phyloP scores from a whole-genome alignment of 768 basidiomycete species.

The Pleurotus citrinopileatus region DNA sequence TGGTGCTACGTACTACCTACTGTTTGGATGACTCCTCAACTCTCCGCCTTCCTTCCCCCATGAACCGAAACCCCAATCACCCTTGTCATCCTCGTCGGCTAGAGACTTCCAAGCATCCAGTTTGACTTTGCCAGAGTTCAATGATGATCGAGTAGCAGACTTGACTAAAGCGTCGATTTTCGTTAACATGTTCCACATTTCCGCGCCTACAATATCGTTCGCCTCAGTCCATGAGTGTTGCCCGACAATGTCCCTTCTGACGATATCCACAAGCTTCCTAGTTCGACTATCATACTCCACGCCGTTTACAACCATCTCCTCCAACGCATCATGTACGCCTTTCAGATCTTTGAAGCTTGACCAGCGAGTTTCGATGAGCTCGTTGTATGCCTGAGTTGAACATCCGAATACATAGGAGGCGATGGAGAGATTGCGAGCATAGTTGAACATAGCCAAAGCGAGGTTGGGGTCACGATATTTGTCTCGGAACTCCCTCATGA shows the following conservation, averaged over 20 bases:
- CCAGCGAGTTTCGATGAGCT: conserved; percentile 87
- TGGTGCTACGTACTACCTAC: neutral
- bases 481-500: conserved; percentile 78
- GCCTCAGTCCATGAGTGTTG: conserved; percentile 53
- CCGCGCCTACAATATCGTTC: conserved; percentile 39
- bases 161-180: conserved; percentile 44
- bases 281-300: conserved; percentile 64
- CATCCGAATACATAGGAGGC: conserved; percentile 89
- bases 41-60: conserved; percentile 31
- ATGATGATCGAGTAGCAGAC: neutral
- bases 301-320: conserved; percentile 83
- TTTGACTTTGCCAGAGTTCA: conserved; percentile 4
- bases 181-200: conserved; percentile 47
- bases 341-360: conserved; percentile 75
- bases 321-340: conserved; percentile 67
- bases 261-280: conserved; percentile 53
- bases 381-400: conserved; percentile 84
- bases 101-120: conserved; percentile 51
- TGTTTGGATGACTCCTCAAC: neutral
- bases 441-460: conserved; percentile 77
- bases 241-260: conserved; percentile 62
- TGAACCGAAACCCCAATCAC: conserved; percentile 44
- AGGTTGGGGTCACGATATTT: conserved; percentile 78
- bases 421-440: conserved; percentile 72
- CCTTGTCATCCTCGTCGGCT: conserved; percentile 27